Percentiles rank a stretch among this genome's conserved stretches.
phyloP scores from a whole-genome alignment of 495 filamentous ascomycete genomes.

The Podospora didyma region DNA sequence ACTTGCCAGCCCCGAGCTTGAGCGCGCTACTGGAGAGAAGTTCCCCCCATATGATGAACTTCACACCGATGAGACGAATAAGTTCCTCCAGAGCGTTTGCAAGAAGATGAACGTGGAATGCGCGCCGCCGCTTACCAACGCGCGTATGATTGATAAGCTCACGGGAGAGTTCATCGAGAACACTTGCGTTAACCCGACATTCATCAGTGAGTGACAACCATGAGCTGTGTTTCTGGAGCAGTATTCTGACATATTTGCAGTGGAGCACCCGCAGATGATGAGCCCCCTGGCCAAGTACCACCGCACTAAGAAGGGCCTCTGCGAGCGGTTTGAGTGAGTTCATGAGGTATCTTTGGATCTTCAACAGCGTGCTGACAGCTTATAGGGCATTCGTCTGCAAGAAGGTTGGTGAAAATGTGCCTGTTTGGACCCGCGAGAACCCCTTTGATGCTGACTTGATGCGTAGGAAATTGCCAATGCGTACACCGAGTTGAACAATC shows the following conservation, averaged over 20 bases:
- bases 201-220: constrained; percentile 70
- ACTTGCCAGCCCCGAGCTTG: constrained; percentile 59
- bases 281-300: constrained; percentile 95
- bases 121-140: constrained; percentile 83
- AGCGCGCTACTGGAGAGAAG: constrained; percentile 83
- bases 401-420: constrained; percentile 48
- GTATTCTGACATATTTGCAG: no score
- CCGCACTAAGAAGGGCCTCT: constrained; percentile 74
- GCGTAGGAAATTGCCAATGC: constrained; percentile 77
- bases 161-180: constrained; percentile 95
- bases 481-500: constrained; percentile 97
- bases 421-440: no score
- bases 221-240: no score
- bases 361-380: constrained; percentile 6
- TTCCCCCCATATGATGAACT: constrained; percentile 88
- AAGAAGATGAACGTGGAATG: constrained; percentile 91
- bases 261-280: constrained; percentile 99
- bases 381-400: constrained; percentile 80
- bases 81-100: constrained; percentile 77
- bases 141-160: constrained; percentile 96
- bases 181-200: constrained; percentile 91
- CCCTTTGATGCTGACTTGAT: no score
- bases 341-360: not conserved
- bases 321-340: constrained; percentile 78
- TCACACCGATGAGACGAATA: constrained; percentile 80